Evolutionary conservation across 1,284 basidiomycete species (phyloP), one percentile per base, ranked within the genome.

Genomic region (Cutaneotrichosporon mucoides): DNA sequence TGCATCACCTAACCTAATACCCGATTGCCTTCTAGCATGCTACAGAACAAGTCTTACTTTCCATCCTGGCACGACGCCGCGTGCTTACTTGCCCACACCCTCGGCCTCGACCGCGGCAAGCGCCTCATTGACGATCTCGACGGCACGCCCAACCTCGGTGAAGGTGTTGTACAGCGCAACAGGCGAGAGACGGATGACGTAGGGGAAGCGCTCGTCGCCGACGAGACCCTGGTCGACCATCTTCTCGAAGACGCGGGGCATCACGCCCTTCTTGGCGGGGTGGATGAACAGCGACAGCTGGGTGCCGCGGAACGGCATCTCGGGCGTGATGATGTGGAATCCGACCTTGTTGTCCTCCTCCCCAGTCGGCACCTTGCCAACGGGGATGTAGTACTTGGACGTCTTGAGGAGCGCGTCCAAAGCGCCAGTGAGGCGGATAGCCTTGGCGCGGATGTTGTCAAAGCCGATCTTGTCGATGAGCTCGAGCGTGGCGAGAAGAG

Each of bases 311-410:
- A 82, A 81, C 16, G 82, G 81, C 35, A 84, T 82, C 33, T 71
- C 73, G 2, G 93, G 93, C 2, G 93, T 96, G 72, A 96, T 88
- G 68, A 96, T 89, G 16, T 89, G 91, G 78, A 96, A 94, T 3
- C 84, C 84, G 48, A 72, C 53, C 60, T 71, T 61, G 40, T 61
- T 52, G 7, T 47, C 55, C 37, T 43, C 37, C 8, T 37, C 13
- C n/a, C 36, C 37, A n/a, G 16, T 45, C 7, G 55, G 47, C 3
- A 47, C 11, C 45, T 58, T 47, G 43, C 50, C 54, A 79, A 59
- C 81, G 72, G 53, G 49, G 33, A 69, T 59, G 72, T 84, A 91
- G 79, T 84, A 88, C 61, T 80, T 80, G 37, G 86, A 89, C 48
- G 79, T 71, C 55, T 76, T 76, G 48, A 96, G 82, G 36, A 88